Percentiles rank a stretch among this genome's conserved stretches.
Conservation (phyloP, 2,329 filamentous ascomycete species). For the Arthroderma sp. region DNA sequence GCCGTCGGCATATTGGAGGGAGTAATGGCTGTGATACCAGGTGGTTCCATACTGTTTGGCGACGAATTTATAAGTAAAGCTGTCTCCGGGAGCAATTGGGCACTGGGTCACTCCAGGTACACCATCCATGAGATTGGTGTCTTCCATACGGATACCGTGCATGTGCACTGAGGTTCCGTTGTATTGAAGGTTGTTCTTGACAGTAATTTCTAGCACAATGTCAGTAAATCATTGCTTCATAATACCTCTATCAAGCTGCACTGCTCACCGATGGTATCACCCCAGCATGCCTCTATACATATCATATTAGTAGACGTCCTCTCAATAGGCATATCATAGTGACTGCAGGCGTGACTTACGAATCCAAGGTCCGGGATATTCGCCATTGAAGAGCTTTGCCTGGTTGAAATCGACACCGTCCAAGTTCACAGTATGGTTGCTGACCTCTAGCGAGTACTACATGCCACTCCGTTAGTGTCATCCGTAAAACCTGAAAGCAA, state of each 20-base stretch:
- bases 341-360: not conserved
- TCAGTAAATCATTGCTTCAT: not conserved
- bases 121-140: slow-evolving; percentile 20
- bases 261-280: slow-evolving; percentile 15
- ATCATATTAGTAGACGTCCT: slow-evolving; percentile 1
- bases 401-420: not conserved
- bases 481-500: not conserved
- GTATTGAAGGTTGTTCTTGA: slow-evolving; percentile 15
- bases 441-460: slow-evolving; percentile 1
- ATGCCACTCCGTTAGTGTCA: not conserved
- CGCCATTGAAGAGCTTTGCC: slow-evolving; percentile 15
- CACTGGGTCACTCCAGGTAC: slow-evolving; percentile 25
- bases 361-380: slow-evolving; percentile 21
- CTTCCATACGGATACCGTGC: slow-evolving; percentile 20
- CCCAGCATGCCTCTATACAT: slow-evolving; percentile 21
- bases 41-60: slow-evolving; percentile 18
- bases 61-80: slow-evolving; percentile 20
- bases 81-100: slow-evolving; percentile 21
- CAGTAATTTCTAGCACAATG: slow-evolving; percentile 11
- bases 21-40: slow-evolving; percentile 21
- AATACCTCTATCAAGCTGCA: not conserved
- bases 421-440: not conserved
- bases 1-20: slow-evolving; percentile 17
- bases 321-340: not conserved
- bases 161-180: slow-evolving; percentile 8